These are phyloP conservation scores for Curvularia verruculosa DNA, from an alignment of 2,329 filamentous ascomycete species.

Conservation along the genomic window DNA sequence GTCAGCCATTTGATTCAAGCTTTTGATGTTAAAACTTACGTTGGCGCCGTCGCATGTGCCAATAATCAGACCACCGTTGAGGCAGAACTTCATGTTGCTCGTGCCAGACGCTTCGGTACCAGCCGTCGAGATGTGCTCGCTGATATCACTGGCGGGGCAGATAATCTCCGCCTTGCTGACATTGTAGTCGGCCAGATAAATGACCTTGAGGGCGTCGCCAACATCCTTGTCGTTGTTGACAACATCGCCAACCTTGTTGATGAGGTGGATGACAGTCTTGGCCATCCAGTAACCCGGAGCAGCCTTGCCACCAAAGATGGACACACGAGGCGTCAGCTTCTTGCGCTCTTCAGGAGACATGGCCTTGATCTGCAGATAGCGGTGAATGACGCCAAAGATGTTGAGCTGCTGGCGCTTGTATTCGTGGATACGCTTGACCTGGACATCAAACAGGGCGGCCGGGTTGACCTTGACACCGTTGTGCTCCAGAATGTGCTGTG, in stretches of 20 bases:
- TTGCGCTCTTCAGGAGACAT: constrained; percentile 84
- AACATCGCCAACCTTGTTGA: constrained; percentile 88
- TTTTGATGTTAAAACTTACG: constrained; percentile 61
- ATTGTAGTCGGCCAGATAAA: constrained; percentile 98
- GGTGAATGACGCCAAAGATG: constrained; percentile 96
- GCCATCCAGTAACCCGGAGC: constrained; percentile 99
- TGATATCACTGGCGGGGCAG: constrained; percentile 89
- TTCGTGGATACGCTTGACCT: constrained; percentile 98
- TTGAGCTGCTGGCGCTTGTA: constrained; percentile 99
- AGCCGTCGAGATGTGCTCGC: constrained; percentile 97
- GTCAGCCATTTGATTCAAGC: not conserved
- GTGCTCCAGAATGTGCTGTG: constrained; percentile 85
- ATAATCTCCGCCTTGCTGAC: constrained; percentile 99
- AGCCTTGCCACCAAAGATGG: constrained; percentile 96
- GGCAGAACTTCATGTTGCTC: constrained; percentile 99
- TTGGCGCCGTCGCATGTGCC: constrained; percentile 98
- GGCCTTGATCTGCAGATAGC: constrained; percentile 87
- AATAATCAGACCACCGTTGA: constrained; percentile 96
- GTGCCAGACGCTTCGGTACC: constrained; percentile 89
- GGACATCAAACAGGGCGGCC: constrained; percentile 87
- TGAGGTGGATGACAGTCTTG: constrained; percentile 96
- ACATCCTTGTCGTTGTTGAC: constrained; percentile 93
- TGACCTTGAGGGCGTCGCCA: constrained; percentile 92
- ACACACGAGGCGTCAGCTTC: constrained; percentile 85
- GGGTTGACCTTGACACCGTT: constrained; percentile 86